phyloP scores from a whole-genome alignment of 129 eudicot species.

The Erigeron canadensis region DNA sequence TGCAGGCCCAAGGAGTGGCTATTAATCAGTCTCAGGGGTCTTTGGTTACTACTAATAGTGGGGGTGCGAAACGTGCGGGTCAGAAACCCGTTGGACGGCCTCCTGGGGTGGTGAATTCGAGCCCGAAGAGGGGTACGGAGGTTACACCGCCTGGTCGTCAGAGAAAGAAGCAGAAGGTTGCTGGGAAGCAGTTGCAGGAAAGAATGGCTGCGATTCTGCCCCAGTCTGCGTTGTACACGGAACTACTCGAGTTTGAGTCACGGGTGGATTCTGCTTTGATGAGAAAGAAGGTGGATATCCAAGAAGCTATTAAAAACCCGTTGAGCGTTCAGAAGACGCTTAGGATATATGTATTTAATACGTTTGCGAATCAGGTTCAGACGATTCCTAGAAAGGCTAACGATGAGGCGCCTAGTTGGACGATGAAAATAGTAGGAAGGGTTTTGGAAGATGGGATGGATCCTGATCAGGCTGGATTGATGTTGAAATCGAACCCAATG shows the following conservation, averaged over 20 bases:
- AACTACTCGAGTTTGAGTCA: slow-evolving; percentile 92
- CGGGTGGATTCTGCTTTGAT: slow-evolving; percentile 83
- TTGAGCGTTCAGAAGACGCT: slow-evolving; percentile 80
- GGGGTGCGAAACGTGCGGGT: slow-evolving; percentile 46
- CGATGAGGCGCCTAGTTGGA: slow-evolving; percentile 86
- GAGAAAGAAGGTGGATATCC: slow-evolving; percentile 83
- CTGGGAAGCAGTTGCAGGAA: slow-evolving; percentile 68
- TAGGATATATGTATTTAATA: slow-evolving; percentile 83
- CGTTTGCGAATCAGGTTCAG: slow-evolving; percentile 77
- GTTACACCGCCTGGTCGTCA: slow-evolving; percentile 59
- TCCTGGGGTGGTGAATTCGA: slow-evolving; percentile 48
- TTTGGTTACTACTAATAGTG: slow-evolving; percentile 43
- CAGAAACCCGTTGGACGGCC: slow-evolving; percentile 76
- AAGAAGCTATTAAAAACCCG: slow-evolving; percentile 78
- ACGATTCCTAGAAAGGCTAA: slow-evolving; percentile 71
- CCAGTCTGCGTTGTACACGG: slow-evolving; percentile 78
- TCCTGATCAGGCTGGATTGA: slow-evolving; percentile 74
- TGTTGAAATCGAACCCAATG: slow-evolving; percentile 56
- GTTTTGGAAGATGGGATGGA: slow-evolving; percentile 92
- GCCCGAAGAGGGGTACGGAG: slow-evolving; percentile 66
- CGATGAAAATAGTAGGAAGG: slow-evolving; percentile 83
- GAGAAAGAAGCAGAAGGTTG: slow-evolving; percentile 75
- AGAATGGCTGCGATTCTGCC: slow-evolving; percentile 86
- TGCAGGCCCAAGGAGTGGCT: slow-evolving; percentile 71
- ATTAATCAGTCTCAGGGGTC: slow-evolving; percentile 48